Evolutionary conservation across 2,329 filamentous ascomycete genomes (phyloP).

Genomic region (Cryphonectria parasitica): DNA sequence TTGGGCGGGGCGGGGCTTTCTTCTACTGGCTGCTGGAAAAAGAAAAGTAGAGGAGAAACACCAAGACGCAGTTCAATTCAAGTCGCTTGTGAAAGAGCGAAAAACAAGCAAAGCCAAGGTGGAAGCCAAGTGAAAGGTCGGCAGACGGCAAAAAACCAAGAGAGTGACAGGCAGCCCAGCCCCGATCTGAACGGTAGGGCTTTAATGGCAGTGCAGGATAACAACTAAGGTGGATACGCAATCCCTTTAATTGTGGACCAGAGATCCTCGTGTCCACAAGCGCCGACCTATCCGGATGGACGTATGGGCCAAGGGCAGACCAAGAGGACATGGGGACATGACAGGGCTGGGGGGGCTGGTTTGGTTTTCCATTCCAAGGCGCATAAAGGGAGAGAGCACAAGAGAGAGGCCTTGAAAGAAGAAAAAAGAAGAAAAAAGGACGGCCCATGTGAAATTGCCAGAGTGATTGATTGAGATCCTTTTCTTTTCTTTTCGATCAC

Average conservation of each 20-base stretch:
- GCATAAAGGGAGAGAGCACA: neutral
- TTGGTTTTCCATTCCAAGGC: neutral
- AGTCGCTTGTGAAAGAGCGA: constrained; percentile 8
- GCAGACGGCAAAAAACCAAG: constrained; percentile 2
- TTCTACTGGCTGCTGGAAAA: neutral
- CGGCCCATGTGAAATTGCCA: too few species aligned
- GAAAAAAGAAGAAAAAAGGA: too few species aligned
- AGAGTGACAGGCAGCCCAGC: constrained; percentile 13
- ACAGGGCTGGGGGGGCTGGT: neutral
- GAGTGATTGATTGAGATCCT: neutral
- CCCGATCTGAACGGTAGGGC: constrained; percentile 3
- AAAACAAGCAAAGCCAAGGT: constrained; percentile 27
- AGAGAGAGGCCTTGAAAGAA: too few species aligned
- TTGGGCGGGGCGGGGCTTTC: constrained; percentile 4
- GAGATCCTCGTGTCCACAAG: constrained; percentile 9
- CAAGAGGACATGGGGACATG: neutral
- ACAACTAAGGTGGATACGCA: constrained; percentile 10
- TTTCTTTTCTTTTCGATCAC: neutral
- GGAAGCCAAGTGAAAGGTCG: constrained; percentile 25
- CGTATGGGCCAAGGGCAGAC: neutral
- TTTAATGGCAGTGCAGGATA: constrained; percentile 20
- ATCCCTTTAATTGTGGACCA: constrained; percentile 22
- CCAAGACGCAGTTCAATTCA: neutral
- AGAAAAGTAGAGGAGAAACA: neutral
- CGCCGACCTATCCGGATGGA: constrained; percentile 13